Evolutionary conservation across 2,329 filamentous ascomycete genomes (phyloP).

Genomic region (Fusarium armeniacum): DNA sequence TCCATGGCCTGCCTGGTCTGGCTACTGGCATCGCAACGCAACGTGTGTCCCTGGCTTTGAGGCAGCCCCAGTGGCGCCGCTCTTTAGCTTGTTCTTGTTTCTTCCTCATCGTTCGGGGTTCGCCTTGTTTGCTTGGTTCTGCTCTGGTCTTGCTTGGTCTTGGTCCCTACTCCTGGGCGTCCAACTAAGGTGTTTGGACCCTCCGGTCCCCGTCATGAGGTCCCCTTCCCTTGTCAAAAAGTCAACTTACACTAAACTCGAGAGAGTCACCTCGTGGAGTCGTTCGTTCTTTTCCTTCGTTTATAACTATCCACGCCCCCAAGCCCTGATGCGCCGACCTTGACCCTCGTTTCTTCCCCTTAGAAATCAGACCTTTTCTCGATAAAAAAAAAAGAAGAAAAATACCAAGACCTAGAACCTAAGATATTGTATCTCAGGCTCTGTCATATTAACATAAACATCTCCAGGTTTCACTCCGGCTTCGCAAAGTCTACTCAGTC

Average conservation of each 20-base stretch:
- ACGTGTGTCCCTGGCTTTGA: constrained; percentile 34
- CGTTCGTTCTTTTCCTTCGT: constrained; percentile 23
- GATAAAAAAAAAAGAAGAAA: constrained; percentile 13
- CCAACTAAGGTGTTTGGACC: constrained; percentile 38
- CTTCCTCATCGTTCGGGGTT: constrained; percentile 41
- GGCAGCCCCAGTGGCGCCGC: constrained; percentile 40
- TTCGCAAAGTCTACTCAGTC: constrained; percentile 19
- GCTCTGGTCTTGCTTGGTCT: constrained; percentile 17
- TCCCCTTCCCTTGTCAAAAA: constrained; percentile 31
- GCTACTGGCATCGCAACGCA: background rate
- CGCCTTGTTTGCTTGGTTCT: constrained; percentile 35
- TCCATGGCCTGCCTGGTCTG: constrained; percentile 1
- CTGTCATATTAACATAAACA: constrained; percentile 6
- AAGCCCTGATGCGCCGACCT: constrained; percentile 33
- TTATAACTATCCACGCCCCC: constrained; percentile 45
- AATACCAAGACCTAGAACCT: constrained; percentile 4
- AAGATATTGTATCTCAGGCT: constrained; percentile 31
- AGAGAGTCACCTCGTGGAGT: constrained; percentile 40
- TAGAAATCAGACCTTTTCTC: constrained; percentile 29
- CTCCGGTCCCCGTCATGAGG: constrained; percentile 44
- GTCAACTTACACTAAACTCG: constrained; percentile 24
- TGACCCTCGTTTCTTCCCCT: constrained; percentile 29
- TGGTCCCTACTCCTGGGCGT: constrained; percentile 14
- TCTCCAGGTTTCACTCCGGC: constrained; percentile 17
- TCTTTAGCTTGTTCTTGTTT: constrained; percentile 30